phyloP scores from a whole-genome alignment of 352 stramenopile genomes.

The Globisporangium apiculatum region DNA sequence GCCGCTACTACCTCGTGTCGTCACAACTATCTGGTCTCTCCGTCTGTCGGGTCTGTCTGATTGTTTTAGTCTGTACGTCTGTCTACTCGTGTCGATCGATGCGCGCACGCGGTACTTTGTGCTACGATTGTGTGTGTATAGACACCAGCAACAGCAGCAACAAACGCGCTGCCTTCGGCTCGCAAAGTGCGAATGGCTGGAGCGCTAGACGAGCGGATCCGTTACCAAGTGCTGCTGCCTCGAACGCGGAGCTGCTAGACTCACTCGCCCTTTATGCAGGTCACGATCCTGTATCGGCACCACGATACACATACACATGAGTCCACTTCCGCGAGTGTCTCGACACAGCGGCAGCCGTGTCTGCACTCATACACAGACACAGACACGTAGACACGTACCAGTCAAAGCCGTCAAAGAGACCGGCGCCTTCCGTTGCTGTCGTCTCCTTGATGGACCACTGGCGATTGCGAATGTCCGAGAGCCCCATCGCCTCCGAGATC shows the following conservation, averaged over 20 bases:
- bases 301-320: not conserved
- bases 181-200: no score
- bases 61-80: no score
- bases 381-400: conserved; percentile 60
- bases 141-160: not conserved
- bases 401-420: conserved; percentile 99
- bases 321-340: no score
- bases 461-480: conserved; percentile 97
- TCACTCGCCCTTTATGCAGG: conserved; percentile 87
- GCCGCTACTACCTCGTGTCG: no score
- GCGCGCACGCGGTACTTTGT: no score
- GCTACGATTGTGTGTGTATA: no score
- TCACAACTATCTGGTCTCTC: no score
- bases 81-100: no score
- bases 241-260: not conserved
- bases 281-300: conserved; percentile 62
- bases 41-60: no score
- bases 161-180: no score
- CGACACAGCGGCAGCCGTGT: not conserved
- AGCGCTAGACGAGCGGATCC: no score
- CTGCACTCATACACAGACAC: not conserved
- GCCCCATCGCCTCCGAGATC: conserved; percentile 97
- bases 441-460: conserved; percentile 99
- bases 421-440: conserved; percentile 95
- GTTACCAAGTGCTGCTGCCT: not conserved